These are phyloP conservation scores for Fusarium sp. DNA, from an alignment of 2,329 filamentous ascomycete species.

Conservation along the genomic window DNA sequence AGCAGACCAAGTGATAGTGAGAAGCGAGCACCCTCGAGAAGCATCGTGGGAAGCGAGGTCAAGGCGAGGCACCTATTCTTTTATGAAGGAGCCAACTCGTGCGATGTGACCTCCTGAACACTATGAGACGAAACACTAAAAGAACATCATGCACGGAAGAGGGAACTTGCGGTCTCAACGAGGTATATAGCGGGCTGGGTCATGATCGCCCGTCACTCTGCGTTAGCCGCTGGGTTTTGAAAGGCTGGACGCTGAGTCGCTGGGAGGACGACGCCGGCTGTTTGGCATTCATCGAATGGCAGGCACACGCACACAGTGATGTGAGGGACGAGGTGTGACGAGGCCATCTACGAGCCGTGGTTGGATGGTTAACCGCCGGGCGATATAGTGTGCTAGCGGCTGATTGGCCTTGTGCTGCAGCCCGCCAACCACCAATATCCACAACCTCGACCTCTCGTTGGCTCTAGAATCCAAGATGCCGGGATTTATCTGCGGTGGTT, in stretches of 20 bases:
- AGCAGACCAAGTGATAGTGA: conserved; percentile 47
- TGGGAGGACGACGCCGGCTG: conserved; percentile 44
- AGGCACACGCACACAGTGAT: conserved; percentile 55
- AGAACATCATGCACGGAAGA: conserved; percentile 57
- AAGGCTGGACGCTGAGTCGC: conserved; percentile 58
- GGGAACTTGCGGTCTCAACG: conserved; percentile 57
- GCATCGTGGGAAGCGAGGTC: conserved; percentile 55
- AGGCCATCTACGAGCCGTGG: conserved; percentile 48
- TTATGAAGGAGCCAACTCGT: conserved; percentile 49
- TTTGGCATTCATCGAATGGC: conserved; percentile 45
- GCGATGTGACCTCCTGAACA: conserved; percentile 57
- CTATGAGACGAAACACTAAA: conserved; percentile 62
- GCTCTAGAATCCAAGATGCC: conserved; percentile 20
- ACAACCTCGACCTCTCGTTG: conserved; percentile 26
- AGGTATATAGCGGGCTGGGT: conserved; percentile 68
- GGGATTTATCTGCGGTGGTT: conserved; percentile 20
- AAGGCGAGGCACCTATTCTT: conserved; percentile 44
- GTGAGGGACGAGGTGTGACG: conserved; percentile 39
- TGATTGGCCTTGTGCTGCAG: conserved; percentile 40
- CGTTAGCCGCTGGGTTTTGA: conserved; percentile 53
- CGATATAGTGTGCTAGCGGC: conserved; percentile 27
- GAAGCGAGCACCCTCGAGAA: conserved; percentile 42
- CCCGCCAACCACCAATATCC: conserved; percentile 34
- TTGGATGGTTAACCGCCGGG: conserved; percentile 59
- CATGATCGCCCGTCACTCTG: conserved; percentile 59